Conservation (phyloP, 176 grass and related monocot species). For the Tuctoria greenei region DNA sequence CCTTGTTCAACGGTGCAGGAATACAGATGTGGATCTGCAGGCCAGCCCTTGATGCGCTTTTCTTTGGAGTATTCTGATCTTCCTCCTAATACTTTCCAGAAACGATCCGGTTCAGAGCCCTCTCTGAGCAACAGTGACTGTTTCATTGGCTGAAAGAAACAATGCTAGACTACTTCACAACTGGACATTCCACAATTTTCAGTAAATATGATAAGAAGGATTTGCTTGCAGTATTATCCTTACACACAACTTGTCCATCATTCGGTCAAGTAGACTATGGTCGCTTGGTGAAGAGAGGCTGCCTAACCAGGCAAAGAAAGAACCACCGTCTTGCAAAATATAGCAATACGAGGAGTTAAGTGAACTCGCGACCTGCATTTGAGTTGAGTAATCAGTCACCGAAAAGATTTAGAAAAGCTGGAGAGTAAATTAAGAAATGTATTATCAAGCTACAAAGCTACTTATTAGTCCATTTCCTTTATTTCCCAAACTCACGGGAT, state of each 20-base stretch:
- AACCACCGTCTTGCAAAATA: constrained; percentile 69
- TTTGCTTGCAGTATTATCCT: constrained; percentile 29
- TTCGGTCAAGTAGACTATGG: constrained; percentile 61
- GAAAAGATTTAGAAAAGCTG: constrained; percentile 2
- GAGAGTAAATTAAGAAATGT: background rate
- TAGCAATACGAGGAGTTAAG: constrained; percentile 83
- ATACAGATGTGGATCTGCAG: constrained; percentile 66
- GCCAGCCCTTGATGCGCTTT: constrained; percentile 49
- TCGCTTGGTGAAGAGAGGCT: constrained; percentile 56
- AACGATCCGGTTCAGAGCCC: constrained; percentile 71
- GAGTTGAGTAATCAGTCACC: constrained; percentile 18
- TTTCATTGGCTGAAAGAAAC: constrained; percentile 57
- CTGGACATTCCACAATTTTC: background rate
- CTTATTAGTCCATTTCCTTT: background rate
- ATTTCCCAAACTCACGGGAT: constrained; percentile 63
- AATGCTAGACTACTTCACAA: constrained; percentile 22
- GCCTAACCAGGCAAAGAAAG: constrained; percentile 67
- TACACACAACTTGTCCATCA: constrained; percentile 68
- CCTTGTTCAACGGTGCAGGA: constrained; percentile 67
- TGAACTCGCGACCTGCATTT: constrained; percentile 56
- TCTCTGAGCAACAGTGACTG: constrained; percentile 67
- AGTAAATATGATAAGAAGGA: background rate
- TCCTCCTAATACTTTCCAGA: constrained; percentile 76
- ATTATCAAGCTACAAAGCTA: background rate
- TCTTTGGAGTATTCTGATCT: constrained; percentile 67